phyloP scores from a whole-genome alignment of 176 grass and related monocot genomes.

The Eleusine indica region DNA sequence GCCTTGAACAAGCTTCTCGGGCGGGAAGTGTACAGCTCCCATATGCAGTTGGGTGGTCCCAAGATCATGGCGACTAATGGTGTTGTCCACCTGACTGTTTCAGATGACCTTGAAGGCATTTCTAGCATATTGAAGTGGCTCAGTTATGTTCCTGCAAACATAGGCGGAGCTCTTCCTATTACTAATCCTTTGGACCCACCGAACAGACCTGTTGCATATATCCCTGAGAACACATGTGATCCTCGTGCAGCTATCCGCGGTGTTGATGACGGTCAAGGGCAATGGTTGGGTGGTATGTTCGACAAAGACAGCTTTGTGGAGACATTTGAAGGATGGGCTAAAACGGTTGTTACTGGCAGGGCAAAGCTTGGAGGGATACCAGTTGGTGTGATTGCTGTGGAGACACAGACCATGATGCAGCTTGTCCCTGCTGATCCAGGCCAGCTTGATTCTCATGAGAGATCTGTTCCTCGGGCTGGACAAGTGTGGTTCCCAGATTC shows the following conservation, averaged over 20 bases:
- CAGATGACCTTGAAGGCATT: slow-evolving; percentile 93
- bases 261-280: slow-evolving; percentile 61
- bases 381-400: slow-evolving; percentile 93
- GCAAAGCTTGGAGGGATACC: slow-evolving; percentile 96
- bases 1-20: slow-evolving; percentile 97
- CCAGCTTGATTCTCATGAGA: slow-evolving; percentile 86
- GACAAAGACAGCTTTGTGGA: slow-evolving; percentile 94
- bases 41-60: slow-evolving; percentile 97
- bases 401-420: slow-evolving; percentile 95
- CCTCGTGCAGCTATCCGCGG: slow-evolving; percentile 89
- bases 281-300: slow-evolving; percentile 95
- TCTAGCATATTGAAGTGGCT: slow-evolving; percentile 94
- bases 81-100: slow-evolving; percentile 89
- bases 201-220: slow-evolving; percentile 73
- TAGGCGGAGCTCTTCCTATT: slow-evolving; percentile 90
- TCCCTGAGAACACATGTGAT: slow-evolving; percentile 90
- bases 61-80: slow-evolving; percentile 99
- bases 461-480: slow-evolving; percentile 78
- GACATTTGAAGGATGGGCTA: slow-evolving; percentile 98
- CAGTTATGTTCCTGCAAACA: slow-evolving; percentile 89
- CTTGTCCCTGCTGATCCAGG: slow-evolving; percentile 89
- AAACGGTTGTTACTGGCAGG: slow-evolving; percentile 93
- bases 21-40: slow-evolving; percentile 96
- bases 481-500: slow-evolving; percentile 99
- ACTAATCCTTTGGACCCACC: slow-evolving; percentile 79